Base-by-base conservation (phyloP, 73 alveolate genomes). In the Paramecium caudatum region DNA sequence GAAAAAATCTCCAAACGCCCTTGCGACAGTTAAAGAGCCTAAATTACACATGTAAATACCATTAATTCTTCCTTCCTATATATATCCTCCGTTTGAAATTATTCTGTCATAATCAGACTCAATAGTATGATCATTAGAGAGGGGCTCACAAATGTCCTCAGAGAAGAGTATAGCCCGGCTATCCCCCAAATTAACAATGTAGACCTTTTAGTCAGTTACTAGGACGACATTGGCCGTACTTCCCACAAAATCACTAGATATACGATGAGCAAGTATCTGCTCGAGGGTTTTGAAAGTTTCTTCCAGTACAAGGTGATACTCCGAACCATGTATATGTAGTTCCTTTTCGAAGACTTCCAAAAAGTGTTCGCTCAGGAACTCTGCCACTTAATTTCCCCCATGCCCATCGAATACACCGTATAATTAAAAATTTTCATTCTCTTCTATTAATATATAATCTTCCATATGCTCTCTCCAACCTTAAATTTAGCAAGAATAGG, bases 381-480 rank as follows among this genome's bases (percentile, higher is more conserved):
- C 83, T 39, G 99, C 97, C 21, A 97, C 99, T 91, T 98, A 98
- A 7, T 62, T 12, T 8, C 99, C 99, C 21, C 99, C 99, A 94
- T 96, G 99, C 10, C 99, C 99, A 85, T 96, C 99, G 90, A 94
- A 97, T 12, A 98, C 96, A 8, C 98, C 99, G 69, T 96, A 97
- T 63, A 97, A 30, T 36, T 65, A 65, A 27, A 33, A 65, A n/a
- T 65, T 49, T 3, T 30, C 50, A 4, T 65, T 30, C 17, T 65
- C 83, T 33, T 65, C 3, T n/a, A 65, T 65, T 30, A 65, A 36
- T 32, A 36, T 65, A 10, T n/a, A 65, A 16, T 65, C 83, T 27
- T 65, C 83, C 83, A 65, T 65, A 16, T 65, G 34, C 2, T 30
- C 49, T 65, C 83, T 65, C 83, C 83, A 65, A 13, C 83, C 83